Evolutionary conservation across 371 early-diverging fungal species (phyloP), one percentile per base, ranked within the genome.

Genomic region (Zychaea mexicana): DNA sequence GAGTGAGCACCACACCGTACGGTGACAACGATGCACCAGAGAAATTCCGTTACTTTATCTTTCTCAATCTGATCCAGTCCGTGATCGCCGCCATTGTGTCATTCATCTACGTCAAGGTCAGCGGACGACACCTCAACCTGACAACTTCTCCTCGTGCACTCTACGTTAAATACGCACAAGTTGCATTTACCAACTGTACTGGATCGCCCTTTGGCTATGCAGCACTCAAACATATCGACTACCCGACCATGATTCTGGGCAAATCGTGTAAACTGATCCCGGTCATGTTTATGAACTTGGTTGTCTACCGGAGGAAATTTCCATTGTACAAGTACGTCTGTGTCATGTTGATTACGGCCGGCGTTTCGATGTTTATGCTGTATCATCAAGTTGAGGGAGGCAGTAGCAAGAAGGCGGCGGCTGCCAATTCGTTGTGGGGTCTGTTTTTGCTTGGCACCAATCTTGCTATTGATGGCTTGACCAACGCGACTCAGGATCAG

Each of bases 231-330:
- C 94, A 96, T 71, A 93, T 99, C 66, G 95, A 97, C 77, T 99
- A 98, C 78, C 98, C 98, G 21, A 98, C 98, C 19, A 85, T 98
- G 87, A 94, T 96, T 46, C 82, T 99, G 33, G 97, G 96, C 59
- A 98, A 98, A 74, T 94, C 96, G 22, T 98, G 99, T 83, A 99
- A 99, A 71, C 88, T 99, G 33, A 85, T 99, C 8, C 99, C 99
- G 2, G 96, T 98, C 30, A 86, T 98, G 84, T 56, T 96, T 60
- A 97, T 98, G 96, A 95, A 94, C 76, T 87, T 94, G 53, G 52
- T 98, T 26, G 84, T 99, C 30, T 96, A 98, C 76, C 88, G 94
- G 27, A 86, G 92, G 38, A 85, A 84, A 31, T 95, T 93, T 64
- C 92, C 94, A 0, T 59, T 81, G 19, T 87, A 93, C 77, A 95